Evolutionary conservation across 345 rosid genomes (phyloP).

Genomic region (Aquilaria sinensis): DNA sequence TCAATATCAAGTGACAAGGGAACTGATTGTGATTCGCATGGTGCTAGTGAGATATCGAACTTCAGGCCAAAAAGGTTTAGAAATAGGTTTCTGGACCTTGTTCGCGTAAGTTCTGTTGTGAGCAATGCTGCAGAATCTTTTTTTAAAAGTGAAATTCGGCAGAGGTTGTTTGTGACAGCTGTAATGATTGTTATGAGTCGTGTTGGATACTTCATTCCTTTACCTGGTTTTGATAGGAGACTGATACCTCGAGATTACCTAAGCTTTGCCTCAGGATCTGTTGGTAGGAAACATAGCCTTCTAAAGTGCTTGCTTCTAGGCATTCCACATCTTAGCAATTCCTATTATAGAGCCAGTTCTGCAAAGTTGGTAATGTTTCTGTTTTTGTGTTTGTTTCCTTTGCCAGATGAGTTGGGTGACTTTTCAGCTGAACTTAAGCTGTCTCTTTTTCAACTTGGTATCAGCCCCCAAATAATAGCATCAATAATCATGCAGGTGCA

Average conservation of each 20-base stretch:
- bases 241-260: constrained; percentile 87
- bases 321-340: no score
- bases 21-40: constrained; percentile 15
- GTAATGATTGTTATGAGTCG: constrained; percentile 65
- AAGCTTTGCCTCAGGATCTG: constrained; percentile 82
- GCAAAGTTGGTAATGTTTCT: neutral
- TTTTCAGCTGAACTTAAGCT: constrained; percentile 74
- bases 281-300: constrained; percentile 45
- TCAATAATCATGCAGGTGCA: constrained; percentile 88
- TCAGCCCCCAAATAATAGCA: constrained; percentile 86
- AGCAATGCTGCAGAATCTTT: constrained; percentile 71
- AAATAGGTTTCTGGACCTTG: constrained; percentile 73
- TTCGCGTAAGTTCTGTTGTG: constrained; percentile 61
- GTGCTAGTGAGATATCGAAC: constrained; percentile 14
- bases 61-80: constrained; percentile 45
- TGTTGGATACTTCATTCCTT: constrained; percentile 81
- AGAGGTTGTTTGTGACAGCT: constrained; percentile 81
- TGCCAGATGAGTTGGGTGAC: constrained; percentile 83
- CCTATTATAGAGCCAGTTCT: neutral
- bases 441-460: constrained; percentile 94
- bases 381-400: constrained; percentile 11
- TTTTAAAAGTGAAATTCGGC: constrained; percentile 88
- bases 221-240: constrained; percentile 88
- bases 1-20: constrained; percentile 24
- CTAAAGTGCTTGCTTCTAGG: neutral